Evolutionary conservation across 106 monocot species (phyloP).

Genomic region (Phalaenopsis equestris): DNA sequence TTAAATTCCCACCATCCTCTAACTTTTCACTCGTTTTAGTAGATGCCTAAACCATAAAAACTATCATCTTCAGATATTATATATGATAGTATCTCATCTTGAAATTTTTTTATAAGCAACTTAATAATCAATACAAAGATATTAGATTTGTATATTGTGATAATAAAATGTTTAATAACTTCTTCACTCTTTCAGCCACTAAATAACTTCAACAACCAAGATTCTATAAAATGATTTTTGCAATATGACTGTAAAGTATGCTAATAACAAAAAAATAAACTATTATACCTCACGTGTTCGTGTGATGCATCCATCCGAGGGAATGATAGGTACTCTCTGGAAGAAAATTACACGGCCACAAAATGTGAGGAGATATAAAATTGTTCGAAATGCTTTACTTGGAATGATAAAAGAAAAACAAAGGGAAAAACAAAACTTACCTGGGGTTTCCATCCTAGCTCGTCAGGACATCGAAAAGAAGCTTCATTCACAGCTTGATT

Average conservation of each 20-base stretch:
- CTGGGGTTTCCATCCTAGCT: conserved; percentile 97
- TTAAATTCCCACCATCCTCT: background rate
- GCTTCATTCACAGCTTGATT: conserved; percentile 94
- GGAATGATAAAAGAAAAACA: background rate
- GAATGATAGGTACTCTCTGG: conserved; percentile 5
- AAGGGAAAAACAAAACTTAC: conserved; percentile 17
- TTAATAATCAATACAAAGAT: background rate
- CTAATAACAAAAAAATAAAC: background rate
- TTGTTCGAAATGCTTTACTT: background rate
- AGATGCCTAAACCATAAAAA: background rate
- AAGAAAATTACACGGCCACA: background rate
- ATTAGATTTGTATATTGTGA: background rate
- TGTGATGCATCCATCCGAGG: conserved; percentile 8
- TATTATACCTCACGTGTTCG: conserved; percentile 2
- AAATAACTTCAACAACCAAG: background rate
- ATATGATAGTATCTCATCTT: background rate
- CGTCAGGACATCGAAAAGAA: conserved; percentile 88
- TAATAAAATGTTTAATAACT: background rate
- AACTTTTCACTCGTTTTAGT: background rate
- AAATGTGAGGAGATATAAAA: background rate
- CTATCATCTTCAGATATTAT: background rate
- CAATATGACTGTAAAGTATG: background rate
- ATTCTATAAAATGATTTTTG: background rate
- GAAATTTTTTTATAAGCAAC: background rate
- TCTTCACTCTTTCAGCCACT: background rate